Evolutionary conservation across 352 stramenopile species (phyloP).

Genomic region (Phytophthora citrophthora): DNA sequence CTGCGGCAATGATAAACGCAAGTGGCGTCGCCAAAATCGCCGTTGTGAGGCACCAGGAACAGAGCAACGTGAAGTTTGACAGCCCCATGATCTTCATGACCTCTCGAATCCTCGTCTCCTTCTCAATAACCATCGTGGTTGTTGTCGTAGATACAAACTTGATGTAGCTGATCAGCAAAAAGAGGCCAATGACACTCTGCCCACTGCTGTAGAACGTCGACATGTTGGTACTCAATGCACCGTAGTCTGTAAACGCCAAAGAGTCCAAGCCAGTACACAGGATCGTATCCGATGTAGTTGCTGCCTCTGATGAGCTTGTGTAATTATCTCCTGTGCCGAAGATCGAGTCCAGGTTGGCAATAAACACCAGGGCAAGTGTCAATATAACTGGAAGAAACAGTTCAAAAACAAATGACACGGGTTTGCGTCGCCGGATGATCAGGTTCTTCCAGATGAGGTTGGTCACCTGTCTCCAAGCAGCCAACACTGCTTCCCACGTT

Average conservation of each 20-base stretch:
- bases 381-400: constrained; percentile 61
- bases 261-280: constrained; percentile 45
- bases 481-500: constrained; percentile 36
- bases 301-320: constrained; percentile 23
- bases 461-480: constrained; percentile 54
- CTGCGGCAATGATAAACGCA: constrained; percentile 51
- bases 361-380: constrained; percentile 56
- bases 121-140: constrained; percentile 79
- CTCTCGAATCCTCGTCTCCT: constrained; percentile 79
- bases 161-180: constrained; percentile 64
- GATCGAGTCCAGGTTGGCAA: constrained; percentile 65
- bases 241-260: constrained; percentile 38
- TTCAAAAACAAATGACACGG: constrained; percentile 66
- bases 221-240: constrained; percentile 48
- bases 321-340: constrained; percentile 34
- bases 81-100: constrained; percentile 90
- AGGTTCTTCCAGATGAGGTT: constrained; percentile 84
- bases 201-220: constrained; percentile 69
- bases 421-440: constrained; percentile 50
- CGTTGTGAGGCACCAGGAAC: constrained; percentile 65
- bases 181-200: constrained; percentile 68
- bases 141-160: constrained; percentile 75
- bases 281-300: constrained; percentile 25
- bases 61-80: constrained; percentile 62
- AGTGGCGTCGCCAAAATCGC: constrained; percentile 53